phyloP scores from a whole-genome alignment of 2,329 filamentous ascomycete genomes.

The Ramularia endophylla region DNA sequence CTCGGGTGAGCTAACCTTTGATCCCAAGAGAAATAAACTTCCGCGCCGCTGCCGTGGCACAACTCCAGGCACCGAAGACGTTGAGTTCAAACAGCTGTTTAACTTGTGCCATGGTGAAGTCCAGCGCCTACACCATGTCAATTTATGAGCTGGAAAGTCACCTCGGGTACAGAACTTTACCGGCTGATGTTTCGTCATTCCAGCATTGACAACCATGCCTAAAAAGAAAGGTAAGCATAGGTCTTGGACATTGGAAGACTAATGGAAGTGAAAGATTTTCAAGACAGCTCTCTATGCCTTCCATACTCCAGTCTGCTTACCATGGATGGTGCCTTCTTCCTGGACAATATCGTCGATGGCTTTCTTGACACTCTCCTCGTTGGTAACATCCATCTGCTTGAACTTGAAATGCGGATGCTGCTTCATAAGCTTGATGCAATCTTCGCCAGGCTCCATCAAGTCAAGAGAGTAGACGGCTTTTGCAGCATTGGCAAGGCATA shows the following conservation, averaged over 20 bases:
- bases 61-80: slow-evolving; percentile 43
- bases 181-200: slow-evolving; percentile 30
- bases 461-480: slow-evolving; percentile 27
- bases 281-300: too few relatives aligned
- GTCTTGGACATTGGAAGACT: too few relatives aligned
- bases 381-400: slow-evolving; percentile 27
- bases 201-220: slow-evolving; percentile 27
- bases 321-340: slow-evolving; percentile 22
- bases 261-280: too few relatives aligned
- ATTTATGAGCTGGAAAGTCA: too few relatives aligned
- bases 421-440: slow-evolving; percentile 24
- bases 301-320: too few relatives aligned
- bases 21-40: slow-evolving; percentile 42
- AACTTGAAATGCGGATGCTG: slow-evolving; percentile 25
- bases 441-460: slow-evolving; percentile 26
- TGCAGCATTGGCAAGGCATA: slow-evolving; percentile 27
- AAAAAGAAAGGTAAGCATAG: too few relatives aligned
- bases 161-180: too few relatives aligned
- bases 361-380: slow-evolving; percentile 22
- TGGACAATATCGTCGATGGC: slow-evolving; percentile 24
- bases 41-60: slow-evolving; percentile 37
- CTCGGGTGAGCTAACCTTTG: slow-evolving; percentile 29
- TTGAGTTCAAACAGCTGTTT: slow-evolving; percentile 32
- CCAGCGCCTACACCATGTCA: slow-evolving; percentile 14
- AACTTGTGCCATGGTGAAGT: slow-evolving; percentile 27